Percentiles rank a stretch among this genome's conserved stretches.
Evolutionary conservation across 495 filamentous ascomycete genomes (phyloP).

Genomic region (Collariella sp.): DNA sequence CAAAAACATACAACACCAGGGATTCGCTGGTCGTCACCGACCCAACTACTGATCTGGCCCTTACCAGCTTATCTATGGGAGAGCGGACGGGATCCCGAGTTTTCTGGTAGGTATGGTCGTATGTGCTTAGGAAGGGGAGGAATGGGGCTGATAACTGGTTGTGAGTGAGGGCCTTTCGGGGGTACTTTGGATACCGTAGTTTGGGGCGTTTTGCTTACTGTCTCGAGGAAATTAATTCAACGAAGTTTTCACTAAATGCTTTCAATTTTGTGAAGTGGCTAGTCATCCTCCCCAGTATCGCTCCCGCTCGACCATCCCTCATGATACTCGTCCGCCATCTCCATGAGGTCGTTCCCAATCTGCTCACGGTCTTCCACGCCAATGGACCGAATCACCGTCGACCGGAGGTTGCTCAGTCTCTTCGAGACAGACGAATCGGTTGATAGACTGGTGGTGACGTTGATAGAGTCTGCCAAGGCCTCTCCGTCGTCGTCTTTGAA

Average conservation of each 20-base stretch:
- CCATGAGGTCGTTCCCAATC: slow-evolving; percentile 72
- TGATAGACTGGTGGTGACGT: slow-evolving; percentile 58
- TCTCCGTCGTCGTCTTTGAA: slow-evolving; percentile 41
- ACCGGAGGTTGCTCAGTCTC: slow-evolving; percentile 57
- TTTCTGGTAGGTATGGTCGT: slow-evolving; percentile 6
- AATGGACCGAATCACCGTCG: slow-evolving; percentile 47
- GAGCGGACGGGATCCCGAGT: slow-evolving; percentile 45
- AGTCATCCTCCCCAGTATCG: slow-evolving; percentile 70
- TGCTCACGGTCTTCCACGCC: slow-evolving; percentile 72
- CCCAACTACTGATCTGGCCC: slow-evolving; percentile 33
- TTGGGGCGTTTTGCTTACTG: too few species aligned
- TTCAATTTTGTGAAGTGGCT: neutral
- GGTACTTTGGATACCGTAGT: too few species aligned
- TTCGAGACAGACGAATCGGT: slow-evolving; percentile 62
- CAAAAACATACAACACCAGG: slow-evolving; percentile 39
- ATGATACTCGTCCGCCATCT: slow-evolving; percentile 79
- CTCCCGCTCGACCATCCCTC: slow-evolving; percentile 84
- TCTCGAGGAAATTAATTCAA: too few species aligned
- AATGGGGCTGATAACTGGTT: too few species aligned
- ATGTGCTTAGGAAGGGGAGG: too few species aligned
- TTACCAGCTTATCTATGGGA: slow-evolving; percentile 34
- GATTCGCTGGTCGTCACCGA: slow-evolving; percentile 35
- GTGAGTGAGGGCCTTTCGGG: too few species aligned
- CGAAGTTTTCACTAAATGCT: too few species aligned
- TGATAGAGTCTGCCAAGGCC: slow-evolving; percentile 36